phyloP scores from a whole-genome alignment of 352 stramenopile species.

The Globisporangium echinulatum region DNA sequence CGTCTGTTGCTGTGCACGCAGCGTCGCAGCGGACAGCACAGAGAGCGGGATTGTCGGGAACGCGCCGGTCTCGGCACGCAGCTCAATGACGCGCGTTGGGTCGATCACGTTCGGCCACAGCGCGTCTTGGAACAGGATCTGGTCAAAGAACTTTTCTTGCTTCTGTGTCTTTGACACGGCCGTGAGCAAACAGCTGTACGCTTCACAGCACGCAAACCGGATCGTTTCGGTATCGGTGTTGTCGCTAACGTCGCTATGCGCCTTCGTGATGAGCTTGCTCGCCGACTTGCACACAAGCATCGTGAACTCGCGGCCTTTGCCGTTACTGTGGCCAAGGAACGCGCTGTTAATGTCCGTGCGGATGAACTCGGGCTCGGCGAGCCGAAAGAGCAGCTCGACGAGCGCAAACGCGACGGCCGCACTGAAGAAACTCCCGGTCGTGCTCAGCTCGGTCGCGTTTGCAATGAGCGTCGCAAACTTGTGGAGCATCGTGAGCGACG shows the following conservation, averaged over 20 bases:
- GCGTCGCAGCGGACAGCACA: conserved; percentile 29
- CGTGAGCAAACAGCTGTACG: conserved; percentile 70
- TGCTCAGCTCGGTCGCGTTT: conserved; percentile 37
- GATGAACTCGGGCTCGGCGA: conserved; percentile 59
- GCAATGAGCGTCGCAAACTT: conserved; percentile 51
- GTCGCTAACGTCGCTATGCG: conserved; percentile 28
- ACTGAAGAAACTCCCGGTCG: conserved; percentile 30
- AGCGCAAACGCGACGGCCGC: conserved; percentile 52
- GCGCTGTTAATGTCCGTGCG: conserved; percentile 58
- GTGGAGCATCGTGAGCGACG: conserved; percentile 26
- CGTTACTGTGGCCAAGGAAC: conserved; percentile 61
- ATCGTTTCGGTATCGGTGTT: conserved; percentile 4
- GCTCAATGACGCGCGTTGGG: conserved; percentile 24
- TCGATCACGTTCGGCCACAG: conserved; percentile 73
- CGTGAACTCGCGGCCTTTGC: conserved; percentile 75
- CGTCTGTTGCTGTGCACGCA: conserved; percentile 26
- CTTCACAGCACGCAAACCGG: conserved; percentile 48
- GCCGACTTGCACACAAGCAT: conserved; percentile 83
- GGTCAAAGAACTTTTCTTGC: conserved; percentile 83
- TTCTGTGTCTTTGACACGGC: conserved; percentile 79
- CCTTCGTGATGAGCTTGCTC: conserved; percentile 64
- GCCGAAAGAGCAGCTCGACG: conserved; percentile 59
- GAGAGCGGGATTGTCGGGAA: conserved; percentile 55
- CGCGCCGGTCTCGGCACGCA: conserved; percentile 42
- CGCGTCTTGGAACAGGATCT: conserved; percentile 73